These are phyloP conservation scores for Prunus salicina DNA, from an alignment of 306 rosid genomes.

Conservation along the genomic window DNA sequence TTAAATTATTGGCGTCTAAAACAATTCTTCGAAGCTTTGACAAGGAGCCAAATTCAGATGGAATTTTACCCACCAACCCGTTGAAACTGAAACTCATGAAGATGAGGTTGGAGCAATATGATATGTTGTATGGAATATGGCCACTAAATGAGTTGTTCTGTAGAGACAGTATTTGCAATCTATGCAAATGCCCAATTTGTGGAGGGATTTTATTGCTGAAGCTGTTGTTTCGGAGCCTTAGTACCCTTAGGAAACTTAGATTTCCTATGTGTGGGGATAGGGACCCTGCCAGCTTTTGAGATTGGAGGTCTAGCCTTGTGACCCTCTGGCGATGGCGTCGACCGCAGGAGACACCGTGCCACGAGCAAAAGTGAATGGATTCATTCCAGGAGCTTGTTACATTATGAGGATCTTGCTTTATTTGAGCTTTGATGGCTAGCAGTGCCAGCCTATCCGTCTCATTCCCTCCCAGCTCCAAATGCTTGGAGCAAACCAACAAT, in stretches of 20 bases:
- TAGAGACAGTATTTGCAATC: not conserved
- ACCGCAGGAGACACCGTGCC: too few species aligned
- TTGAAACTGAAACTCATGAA: too few species aligned
- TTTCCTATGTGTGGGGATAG: not conserved
- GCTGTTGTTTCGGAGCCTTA: not conserved
- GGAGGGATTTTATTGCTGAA: not conserved
- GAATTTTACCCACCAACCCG: too few species aligned
- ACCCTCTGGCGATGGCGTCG: not conserved
- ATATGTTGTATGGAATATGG: too few species aligned
- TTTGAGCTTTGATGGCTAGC: not conserved
- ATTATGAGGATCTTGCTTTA: not conserved
- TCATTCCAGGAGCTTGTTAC: not conserved
- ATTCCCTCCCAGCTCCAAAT: not conserved
- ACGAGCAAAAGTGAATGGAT: not conserved
- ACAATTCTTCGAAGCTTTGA: too few species aligned
- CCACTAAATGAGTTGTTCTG: not conserved
- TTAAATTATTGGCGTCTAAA: too few species aligned
- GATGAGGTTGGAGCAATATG: too few species aligned
- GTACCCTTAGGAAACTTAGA: not conserved
- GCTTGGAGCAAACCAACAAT: too few species aligned
- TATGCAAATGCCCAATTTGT: not conserved
- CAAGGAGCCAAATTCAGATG: too few species aligned
- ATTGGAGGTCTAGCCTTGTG: not conserved
- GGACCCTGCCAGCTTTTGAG: not conserved
- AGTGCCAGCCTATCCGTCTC: not conserved